Base-by-base conservation (phyloP, 306 rosid genomes). In the Vigna nakashimae region DNA sequence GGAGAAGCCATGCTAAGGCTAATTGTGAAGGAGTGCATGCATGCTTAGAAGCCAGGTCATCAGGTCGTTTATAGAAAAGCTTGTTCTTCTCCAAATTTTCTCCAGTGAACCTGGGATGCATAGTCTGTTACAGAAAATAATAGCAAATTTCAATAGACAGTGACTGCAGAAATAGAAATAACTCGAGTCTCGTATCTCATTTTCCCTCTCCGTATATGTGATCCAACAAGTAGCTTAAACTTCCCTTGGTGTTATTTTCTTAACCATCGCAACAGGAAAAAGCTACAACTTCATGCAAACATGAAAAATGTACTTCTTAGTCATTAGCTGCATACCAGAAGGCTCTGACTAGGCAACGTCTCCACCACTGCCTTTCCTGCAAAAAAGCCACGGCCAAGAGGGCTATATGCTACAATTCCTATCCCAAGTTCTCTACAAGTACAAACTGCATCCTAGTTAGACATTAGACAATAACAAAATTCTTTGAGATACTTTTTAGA, bases 371-470 rank as follows among this genome's bases (percentile, higher is more conserved):
- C 93, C 77, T 89, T 91, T 64, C 97, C 97, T 1, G 90, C 92
- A 9, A 91, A 88, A 65, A 91, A 89, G 8, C 97, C 97, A 6
- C 90, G 85, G 18, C 94, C 92, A 50, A 91, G 94, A 42, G 97
- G 92, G 74, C 92, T 86, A 75, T 89, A 89, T 38, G 91, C 86
- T 17, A 91, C 94, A 50, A 91, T 86, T 49, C 91, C 94, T 34
- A 88, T 91, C 70, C 94, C 97, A 14, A 91, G 88, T 62, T 91
- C 87, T 68, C 92, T 91, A 76, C 45, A 60, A 73, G 57, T 26
- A 36, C 43, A 51, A 28, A 16, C 56, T 46, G n/a, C 32, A 72
- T 51, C 60, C 36, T 46, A 69, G 53, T 80, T 50, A 48, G 63
- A 59, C 7, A 26, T 34, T 7, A 62, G 68, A 52, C 8, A 53